Percentiles rank a stretch among this genome's conserved stretches.
Evolutionary conservation across 257 asterid species (phyloP).

Genomic region (Solanum commersonii): DNA sequence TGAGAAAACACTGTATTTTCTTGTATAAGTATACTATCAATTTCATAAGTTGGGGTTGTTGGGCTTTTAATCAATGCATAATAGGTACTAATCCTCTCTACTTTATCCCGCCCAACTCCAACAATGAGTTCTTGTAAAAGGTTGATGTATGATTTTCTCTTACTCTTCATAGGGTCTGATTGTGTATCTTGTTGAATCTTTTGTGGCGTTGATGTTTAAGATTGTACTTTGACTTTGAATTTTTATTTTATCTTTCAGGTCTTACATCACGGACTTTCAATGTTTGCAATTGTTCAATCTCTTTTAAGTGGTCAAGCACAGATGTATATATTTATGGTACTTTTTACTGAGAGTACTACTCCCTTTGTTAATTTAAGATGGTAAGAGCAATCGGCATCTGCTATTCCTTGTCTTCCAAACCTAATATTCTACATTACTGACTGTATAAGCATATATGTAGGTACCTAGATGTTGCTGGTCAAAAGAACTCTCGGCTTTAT

Average conservation of each 20-base stretch:
- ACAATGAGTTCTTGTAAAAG: neutral
- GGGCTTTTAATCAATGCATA: neutral
- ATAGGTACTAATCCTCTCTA: neutral
- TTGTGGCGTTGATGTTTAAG: neutral
- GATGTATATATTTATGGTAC: slow-evolving; percentile 74
- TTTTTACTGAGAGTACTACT: slow-evolving; percentile 86
- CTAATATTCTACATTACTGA: neutral
- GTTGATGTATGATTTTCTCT: neutral
- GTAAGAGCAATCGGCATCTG: slow-evolving; percentile 23
- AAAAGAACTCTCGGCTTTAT: slow-evolving; percentile 62
- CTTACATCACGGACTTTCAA: slow-evolving; percentile 81
- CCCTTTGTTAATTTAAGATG: slow-evolving; percentile 93
- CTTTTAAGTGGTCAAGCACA: slow-evolving; percentile 85
- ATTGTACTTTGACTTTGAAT: neutral
- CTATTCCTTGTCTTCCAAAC: neutral
- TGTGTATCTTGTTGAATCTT: neutral
- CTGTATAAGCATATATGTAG: slow-evolving; percentile 25
- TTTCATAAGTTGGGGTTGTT: neutral
- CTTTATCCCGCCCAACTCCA: neutral
- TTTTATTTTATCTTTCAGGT: slow-evolving; percentile 33
- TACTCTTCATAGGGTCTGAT: neutral
- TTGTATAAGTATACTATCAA: neutral
- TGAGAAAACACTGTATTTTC: slow-evolving; percentile 1
- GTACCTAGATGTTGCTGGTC: slow-evolving; percentile 69
- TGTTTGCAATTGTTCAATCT: slow-evolving; percentile 59